Conservation (phyloP, 2,329 filamentous ascomycete genomes). For the Penicillium hesseltinei region DNA sequence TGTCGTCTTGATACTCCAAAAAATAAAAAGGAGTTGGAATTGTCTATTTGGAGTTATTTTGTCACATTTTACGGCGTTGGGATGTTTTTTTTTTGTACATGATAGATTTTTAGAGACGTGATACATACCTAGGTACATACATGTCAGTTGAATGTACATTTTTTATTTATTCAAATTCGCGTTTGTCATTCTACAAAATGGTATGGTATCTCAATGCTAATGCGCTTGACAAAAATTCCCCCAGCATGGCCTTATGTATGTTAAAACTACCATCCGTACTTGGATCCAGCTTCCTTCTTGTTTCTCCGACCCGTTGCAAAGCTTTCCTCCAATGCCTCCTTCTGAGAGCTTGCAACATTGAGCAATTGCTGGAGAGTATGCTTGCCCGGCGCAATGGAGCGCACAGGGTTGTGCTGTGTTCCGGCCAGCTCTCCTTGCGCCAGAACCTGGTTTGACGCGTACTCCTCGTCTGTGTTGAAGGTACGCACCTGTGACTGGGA, state of each 20-base stretch:
- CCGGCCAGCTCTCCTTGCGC: constrained; percentile 50
- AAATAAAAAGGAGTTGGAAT: constrained; percentile 17
- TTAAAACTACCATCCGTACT: constrained; percentile 71
- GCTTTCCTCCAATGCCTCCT: constrained; percentile 85
- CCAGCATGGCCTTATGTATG: neutral
- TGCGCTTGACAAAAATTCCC: neutral
- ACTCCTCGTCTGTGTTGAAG: constrained; percentile 88
- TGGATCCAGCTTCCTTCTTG: constrained; percentile 74
- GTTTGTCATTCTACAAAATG: neutral
- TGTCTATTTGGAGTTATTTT: constrained; percentile 21
- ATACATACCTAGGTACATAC: neutral
- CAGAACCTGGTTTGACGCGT: constrained; percentile 79
- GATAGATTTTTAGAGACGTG: constrained; percentile 13
- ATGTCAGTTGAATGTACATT: constrained; percentile 7
- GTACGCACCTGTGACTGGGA: constrained; percentile 69
- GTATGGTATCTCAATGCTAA: constrained; percentile 16
- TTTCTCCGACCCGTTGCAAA: constrained; percentile 79
- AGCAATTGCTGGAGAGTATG: constrained; percentile 87
- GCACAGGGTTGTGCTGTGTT: constrained; percentile 74
- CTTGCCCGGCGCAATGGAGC: constrained; percentile 80
- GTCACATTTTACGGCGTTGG: constrained; percentile 16
- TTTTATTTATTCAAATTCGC: neutral
- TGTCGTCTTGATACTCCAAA: constrained; percentile 31
- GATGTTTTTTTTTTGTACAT: constrained; percentile 12
- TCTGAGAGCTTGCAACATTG: constrained; percentile 75